A percentile compares a stretch with the other conserved stretches of the same genome.
phyloP scores from a whole-genome alignment of 805 yeast genomes.

The Myxozyma sirexii region DNA sequence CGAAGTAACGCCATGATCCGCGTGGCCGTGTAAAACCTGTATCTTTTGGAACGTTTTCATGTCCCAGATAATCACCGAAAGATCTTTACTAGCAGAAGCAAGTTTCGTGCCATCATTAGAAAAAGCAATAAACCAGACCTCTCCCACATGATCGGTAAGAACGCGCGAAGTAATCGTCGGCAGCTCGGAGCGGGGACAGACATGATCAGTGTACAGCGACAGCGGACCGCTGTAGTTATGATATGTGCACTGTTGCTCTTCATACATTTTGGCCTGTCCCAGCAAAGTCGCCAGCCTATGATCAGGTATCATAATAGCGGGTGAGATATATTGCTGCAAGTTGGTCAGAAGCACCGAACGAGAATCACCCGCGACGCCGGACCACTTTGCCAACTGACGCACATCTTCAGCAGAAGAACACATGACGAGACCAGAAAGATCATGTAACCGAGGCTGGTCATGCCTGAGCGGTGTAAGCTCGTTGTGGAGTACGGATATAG shows the following conservation, averaged over 20 bases:
- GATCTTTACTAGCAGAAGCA: constrained; percentile 77
- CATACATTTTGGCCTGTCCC: constrained; percentile 55
- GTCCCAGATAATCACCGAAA: constrained; percentile 65
- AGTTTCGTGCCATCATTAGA: constrained; percentile 74
- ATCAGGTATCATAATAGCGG: constrained; percentile 57
- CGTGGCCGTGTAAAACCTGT: constrained; percentile 39
- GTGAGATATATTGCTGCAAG: constrained; percentile 52
- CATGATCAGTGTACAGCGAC: constrained; percentile 46
- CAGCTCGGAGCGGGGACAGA: constrained; percentile 44
- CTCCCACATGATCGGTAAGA: constrained; percentile 60
- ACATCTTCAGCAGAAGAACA: constrained; percentile 39
- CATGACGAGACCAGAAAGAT: constrained; percentile 40
- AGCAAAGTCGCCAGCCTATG: constrained; percentile 54
- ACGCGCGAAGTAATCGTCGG: constrained; percentile 55
- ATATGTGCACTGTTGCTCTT: constrained; percentile 46
- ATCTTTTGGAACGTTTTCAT: constrained; percentile 46
- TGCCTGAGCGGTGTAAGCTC: constrained; percentile 43
- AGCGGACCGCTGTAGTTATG: constrained; percentile 35
- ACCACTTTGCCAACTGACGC: constrained; percentile 41
- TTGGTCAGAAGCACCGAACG: constrained; percentile 48
- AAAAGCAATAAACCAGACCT: constrained; percentile 82
- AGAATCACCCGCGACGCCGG: constrained; percentile 44
- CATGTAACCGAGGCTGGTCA: constrained; percentile 39
- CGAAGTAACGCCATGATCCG: constrained; percentile 47
- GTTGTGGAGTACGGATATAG: constrained; percentile 47